A percentile compares a stretch with the other conserved stretches of the same genome.
phyloP scores from a whole-genome alignment of 768 basidiomycete species.

The Gymnopilus junonius region DNA sequence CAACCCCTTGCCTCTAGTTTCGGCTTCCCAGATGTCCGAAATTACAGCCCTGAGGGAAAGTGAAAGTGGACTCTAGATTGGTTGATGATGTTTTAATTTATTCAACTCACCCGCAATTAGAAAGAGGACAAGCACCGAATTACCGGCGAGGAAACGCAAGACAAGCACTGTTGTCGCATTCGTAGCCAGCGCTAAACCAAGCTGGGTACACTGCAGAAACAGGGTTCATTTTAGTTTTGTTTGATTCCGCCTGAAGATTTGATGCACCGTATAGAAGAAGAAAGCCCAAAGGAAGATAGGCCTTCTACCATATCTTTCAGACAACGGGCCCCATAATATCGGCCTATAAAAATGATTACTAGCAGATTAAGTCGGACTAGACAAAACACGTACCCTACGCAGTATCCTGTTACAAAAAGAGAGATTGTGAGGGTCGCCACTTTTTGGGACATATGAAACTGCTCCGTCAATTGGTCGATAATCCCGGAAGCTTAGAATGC shows the following conservation, averaged over 20 bases:
- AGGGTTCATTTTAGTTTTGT: background rate
- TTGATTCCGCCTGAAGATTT: background rate
- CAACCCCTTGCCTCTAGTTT: background rate
- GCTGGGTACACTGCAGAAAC: background rate
- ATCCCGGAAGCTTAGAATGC: background rate
- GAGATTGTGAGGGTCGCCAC: background rate
- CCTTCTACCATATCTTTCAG: background rate
- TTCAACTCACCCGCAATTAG: background rate
- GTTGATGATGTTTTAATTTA: no score
- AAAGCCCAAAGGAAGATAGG: background rate
- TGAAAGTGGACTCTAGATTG: no score
- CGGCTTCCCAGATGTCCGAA: background rate
- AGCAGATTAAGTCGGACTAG: no score
- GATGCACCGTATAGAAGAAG: background rate
- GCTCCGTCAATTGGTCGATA: background rate
- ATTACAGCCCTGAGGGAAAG: background rate
- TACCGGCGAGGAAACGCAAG: background rate
- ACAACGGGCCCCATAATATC: background rate
- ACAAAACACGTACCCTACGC: background rate
- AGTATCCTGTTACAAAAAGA: background rate
- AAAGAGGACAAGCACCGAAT: background rate
- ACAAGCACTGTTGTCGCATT: background rate
- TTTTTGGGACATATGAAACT: background rate
- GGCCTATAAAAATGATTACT: background rate
- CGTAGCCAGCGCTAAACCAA: background rate